These are phyloP conservation scores for Stevia rebaudiana DNA, from an alignment of 140 eudicot species.

Conservation along the genomic window DNA sequence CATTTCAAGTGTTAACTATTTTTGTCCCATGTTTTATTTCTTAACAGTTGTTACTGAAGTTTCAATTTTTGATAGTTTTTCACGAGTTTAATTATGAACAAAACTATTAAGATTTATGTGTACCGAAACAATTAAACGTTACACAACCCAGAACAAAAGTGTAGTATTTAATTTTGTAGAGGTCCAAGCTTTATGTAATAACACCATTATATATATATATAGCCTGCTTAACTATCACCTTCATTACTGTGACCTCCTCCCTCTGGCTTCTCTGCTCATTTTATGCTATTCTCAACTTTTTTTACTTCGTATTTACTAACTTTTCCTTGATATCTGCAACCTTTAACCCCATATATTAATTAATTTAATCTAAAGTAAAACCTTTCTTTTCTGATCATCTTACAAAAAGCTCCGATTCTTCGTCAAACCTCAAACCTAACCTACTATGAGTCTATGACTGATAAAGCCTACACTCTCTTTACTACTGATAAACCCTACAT, in stretches of 20 bases:
- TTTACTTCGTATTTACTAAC: constrained; percentile 25
- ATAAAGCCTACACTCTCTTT: constrained; percentile 36
- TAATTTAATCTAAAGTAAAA: background rate
- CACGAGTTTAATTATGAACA: too few relatives aligned
- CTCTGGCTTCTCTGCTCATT: constrained; percentile 21
- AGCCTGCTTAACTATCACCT: constrained; percentile 27
- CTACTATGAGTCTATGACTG: constrained; percentile 23
- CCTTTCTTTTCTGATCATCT: constrained; percentile 22
- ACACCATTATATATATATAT: background rate
- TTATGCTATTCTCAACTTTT: background rate
- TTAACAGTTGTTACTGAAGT: too few relatives aligned
- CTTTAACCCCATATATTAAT: constrained; percentile 17
- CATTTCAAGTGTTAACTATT: too few relatives aligned
- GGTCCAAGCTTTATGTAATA: too few relatives aligned
- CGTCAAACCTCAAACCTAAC: constrained; percentile 39
- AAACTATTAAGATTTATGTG: too few relatives aligned
- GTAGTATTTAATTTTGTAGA: too few relatives aligned
- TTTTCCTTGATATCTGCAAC: constrained; percentile 30
- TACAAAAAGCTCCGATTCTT: constrained; percentile 24
- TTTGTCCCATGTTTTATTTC: too few relatives aligned
- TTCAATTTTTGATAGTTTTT: too few relatives aligned
- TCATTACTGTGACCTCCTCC: constrained; percentile 7
- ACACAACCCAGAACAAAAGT: too few relatives aligned
- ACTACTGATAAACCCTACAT: constrained; percentile 8
- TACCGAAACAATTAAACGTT: too few relatives aligned